These are phyloP conservation scores for Blastocladiella emersonii DNA, from an alignment of 371 early-diverging fungal species.

Conservation along the genomic window DNA sequence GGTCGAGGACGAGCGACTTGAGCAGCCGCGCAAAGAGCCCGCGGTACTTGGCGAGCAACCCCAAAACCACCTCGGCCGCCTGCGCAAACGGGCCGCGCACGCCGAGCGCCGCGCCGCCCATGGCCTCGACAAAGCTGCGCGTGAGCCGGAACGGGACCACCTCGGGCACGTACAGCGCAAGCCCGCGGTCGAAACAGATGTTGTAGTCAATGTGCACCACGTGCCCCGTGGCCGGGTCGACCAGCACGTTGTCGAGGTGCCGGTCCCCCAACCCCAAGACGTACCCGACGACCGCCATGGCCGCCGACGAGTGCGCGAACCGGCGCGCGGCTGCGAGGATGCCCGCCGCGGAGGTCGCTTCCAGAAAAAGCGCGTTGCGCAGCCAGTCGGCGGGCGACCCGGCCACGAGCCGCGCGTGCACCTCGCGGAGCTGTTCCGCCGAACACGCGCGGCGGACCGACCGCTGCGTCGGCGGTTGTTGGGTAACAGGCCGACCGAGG, in stretches of 20 bases:
- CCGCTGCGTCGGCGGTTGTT: slow-evolving; percentile 29
- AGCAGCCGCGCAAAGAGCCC: slow-evolving; percentile 76
- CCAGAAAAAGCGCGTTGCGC: neutral
- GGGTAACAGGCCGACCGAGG: no score
- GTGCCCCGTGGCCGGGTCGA: slow-evolving; percentile 73
- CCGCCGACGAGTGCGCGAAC: slow-evolving; percentile 52
- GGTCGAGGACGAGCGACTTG: slow-evolving; percentile 58
- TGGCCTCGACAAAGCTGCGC: slow-evolving; percentile 83
- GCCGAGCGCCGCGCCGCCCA: slow-evolving; percentile 56
- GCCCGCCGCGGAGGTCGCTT: slow-evolving; percentile 34
- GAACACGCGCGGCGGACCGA: slow-evolving; percentile 51
- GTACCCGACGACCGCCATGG: slow-evolving; percentile 87
- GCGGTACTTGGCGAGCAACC: slow-evolving; percentile 62
- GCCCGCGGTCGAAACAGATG: slow-evolving; percentile 82
- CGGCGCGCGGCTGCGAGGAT: neutral
- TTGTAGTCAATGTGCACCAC: slow-evolving; percentile 97
- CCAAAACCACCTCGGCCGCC: slow-evolving; percentile 61
- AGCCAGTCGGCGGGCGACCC: slow-evolving; percentile 57
- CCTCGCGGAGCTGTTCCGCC: slow-evolving; percentile 36
- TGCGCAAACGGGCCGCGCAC: slow-evolving; percentile 74
- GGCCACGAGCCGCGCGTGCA: slow-evolving; percentile 37
- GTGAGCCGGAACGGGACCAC: slow-evolving; percentile 96
- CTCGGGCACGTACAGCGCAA: slow-evolving; percentile 71
- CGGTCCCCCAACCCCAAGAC: slow-evolving; percentile 98
- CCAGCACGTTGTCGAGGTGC: slow-evolving; percentile 92